Evolutionary conservation across 352 stramenopile species (phyloP).

Genomic region (Phytophthora litchii): DNA sequence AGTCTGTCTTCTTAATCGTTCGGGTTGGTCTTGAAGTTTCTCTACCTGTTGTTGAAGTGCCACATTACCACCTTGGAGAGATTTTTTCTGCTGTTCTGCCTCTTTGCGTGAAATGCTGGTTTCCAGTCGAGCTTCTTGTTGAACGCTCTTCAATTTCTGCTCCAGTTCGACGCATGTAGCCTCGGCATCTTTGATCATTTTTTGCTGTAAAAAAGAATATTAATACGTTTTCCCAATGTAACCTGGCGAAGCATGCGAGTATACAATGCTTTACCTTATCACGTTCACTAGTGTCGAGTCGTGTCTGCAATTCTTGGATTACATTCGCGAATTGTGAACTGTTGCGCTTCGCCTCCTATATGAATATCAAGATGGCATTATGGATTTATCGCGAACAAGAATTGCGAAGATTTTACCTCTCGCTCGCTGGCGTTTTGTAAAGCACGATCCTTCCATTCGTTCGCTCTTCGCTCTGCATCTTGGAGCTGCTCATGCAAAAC

Average conservation of each 20-base stretch:
- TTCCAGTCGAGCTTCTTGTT: conserved; percentile 28
- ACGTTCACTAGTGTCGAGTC: conserved; percentile 16
- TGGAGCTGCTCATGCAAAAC: conserved; percentile 24
- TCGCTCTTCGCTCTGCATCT: conserved; percentile 42
- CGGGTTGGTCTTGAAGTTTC: conserved; percentile 34
- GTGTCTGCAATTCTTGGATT: conserved; percentile 12
- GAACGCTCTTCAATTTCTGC: conserved; percentile 11
- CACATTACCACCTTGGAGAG: conserved; percentile 16
- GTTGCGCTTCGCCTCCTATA: conserved; percentile 21
- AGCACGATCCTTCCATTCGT: conserved; percentile 47
- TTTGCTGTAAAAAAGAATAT: conserved; percentile 25
- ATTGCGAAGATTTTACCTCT: conserved; percentile 32
- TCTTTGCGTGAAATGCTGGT: conserved; percentile 17
- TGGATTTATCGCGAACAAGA: neutral
- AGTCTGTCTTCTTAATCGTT: conserved; percentile 10
- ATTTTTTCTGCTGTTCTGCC: conserved; percentile 19
- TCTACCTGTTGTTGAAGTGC: conserved; percentile 39
- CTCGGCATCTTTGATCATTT: conserved; percentile 35
- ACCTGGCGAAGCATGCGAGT: neutral
- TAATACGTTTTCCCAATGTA: neutral
- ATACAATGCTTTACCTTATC: conserved; percentile 25
- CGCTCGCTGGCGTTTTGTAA: conserved; percentile 43
- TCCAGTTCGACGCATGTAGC: conserved; percentile 38
- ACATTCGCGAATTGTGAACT: conserved; percentile 25
- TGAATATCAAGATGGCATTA: neutral